phyloP scores from a whole-genome alignment of 768 basidiomycete species.

The Vararia minispora region DNA sequence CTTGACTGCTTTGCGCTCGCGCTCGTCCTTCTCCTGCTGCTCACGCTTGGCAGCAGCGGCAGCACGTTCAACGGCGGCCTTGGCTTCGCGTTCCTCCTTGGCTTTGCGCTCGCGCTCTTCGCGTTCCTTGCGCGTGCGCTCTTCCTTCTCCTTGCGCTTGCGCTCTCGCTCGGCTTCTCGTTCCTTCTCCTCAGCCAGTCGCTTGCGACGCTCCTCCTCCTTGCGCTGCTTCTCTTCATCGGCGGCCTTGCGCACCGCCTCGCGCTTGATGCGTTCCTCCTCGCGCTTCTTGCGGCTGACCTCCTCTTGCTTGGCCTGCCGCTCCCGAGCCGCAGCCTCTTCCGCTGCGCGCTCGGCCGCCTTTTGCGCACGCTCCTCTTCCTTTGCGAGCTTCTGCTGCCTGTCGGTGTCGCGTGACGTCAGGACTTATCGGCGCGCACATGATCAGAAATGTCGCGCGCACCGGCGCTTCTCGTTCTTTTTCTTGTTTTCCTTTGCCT shows the following conservation, averaged over 20 bases:
- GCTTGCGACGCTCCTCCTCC: slow-evolving; percentile 75
- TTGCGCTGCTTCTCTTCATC: slow-evolving; percentile 78
- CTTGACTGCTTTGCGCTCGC: slow-evolving; percentile 51
- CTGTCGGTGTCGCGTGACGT: slow-evolving; percentile 36
- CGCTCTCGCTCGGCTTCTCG: slow-evolving; percentile 67
- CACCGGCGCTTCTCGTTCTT: slow-evolving; percentile 99
- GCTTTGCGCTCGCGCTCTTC: slow-evolving; percentile 56
- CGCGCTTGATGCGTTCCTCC: slow-evolving; percentile 75
- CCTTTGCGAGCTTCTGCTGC: slow-evolving; percentile 86
- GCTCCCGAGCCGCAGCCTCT: slow-evolving; percentile 67
- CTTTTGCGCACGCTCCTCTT: slow-evolving; percentile 76
- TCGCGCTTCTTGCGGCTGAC: slow-evolving; percentile 74
- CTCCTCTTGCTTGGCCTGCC: slow-evolving; percentile 68
- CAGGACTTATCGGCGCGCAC: too few relatives aligned
- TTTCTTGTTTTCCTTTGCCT: slow-evolving; percentile 90
- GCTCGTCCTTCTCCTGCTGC: slow-evolving; percentile 51
- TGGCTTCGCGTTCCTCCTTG: slow-evolving; percentile 56
- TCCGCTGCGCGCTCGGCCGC: slow-evolving; percentile 84
- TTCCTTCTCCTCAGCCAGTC: slow-evolving; percentile 71
- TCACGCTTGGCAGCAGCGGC: slow-evolving; percentile 29
- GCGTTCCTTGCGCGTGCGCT: slow-evolving; percentile 40
- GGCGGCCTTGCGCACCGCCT: slow-evolving; percentile 59
- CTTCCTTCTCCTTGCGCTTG: slow-evolving; percentile 66
- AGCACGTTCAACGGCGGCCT: slow-evolving; percentile 36
- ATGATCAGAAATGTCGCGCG: too few relatives aligned